Evolutionary conservation across 2,329 filamentous ascomycete genomes (phyloP).

Genomic region (Talaromyces piceae): DNA sequence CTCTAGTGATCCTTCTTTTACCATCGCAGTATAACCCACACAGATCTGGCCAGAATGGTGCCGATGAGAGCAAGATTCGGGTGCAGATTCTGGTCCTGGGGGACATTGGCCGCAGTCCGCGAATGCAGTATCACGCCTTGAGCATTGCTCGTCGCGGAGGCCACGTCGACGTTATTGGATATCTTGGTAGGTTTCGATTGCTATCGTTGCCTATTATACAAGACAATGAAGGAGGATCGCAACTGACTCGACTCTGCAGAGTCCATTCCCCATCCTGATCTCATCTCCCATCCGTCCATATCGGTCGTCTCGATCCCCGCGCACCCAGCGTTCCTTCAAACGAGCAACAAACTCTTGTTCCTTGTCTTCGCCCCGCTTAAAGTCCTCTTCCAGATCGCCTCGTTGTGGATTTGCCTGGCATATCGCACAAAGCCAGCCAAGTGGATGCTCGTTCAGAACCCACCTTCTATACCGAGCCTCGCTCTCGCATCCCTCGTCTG

Average conservation of each 20-base stretch:
- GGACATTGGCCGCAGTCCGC: slow-evolving; percentile 89
- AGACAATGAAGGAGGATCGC: neutral
- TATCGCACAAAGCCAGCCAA: slow-evolving; percentile 66
- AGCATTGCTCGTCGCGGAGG: slow-evolving; percentile 80
- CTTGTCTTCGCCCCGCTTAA: slow-evolving; percentile 73
- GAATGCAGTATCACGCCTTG: slow-evolving; percentile 97
- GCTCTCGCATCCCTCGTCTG: slow-evolving; percentile 66
- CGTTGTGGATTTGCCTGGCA: slow-evolving; percentile 62
- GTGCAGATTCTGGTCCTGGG: slow-evolving; percentile 87
- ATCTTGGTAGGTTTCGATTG: slow-evolving; percentile 55
- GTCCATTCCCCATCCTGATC: slow-evolving; percentile 70
- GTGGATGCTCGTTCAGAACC: slow-evolving; percentile 92
- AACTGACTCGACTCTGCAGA: slow-evolving; percentile 44
- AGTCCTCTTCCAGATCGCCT: slow-evolving; percentile 71
- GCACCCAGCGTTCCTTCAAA: slow-evolving; percentile 59
- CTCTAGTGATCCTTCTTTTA: slow-evolving; percentile 45
- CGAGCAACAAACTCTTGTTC: slow-evolving; percentile 66
- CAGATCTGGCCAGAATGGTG: slow-evolving; percentile 11
- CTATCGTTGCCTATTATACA: neutral
- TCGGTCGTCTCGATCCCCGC: slow-evolving; percentile 62
- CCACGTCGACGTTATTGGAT: slow-evolving; percentile 78
- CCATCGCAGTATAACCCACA: slow-evolving; percentile 45
- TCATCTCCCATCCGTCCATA: slow-evolving; percentile 62
- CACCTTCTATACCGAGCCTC: slow-evolving; percentile 87
- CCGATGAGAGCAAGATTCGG: slow-evolving; percentile 32